Evolutionary conservation across 2,329 filamentous ascomycete genomes (phyloP), one percentile per base, ranked within the genome.

Genomic region (Fusarium domesticum): DNA sequence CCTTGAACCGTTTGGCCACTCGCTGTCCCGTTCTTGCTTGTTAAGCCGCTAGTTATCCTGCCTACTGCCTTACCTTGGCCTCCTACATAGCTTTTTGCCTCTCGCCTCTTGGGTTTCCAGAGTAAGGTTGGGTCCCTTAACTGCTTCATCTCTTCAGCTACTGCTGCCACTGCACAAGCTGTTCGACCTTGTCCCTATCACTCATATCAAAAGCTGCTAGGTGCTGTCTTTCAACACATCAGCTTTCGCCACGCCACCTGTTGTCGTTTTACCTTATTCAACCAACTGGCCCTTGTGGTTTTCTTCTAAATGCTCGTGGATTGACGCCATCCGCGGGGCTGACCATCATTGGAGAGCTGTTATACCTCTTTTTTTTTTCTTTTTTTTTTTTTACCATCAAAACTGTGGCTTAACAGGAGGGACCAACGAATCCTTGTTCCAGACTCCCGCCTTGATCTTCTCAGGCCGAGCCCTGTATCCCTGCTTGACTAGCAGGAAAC

Each of bases 1-100:
- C 47, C 44, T 53, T 48, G 40, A 56, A 51, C 51, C 46, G 38
- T 23, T 54, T 51, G 52, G 45, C 53, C 53, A 52, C 48, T 56
- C 53, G 39, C n/a, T 42, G n/a, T 28, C 37, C 45, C 48, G 39
- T 54, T 43, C 41, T 42, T 42, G 38, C 47, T 45, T 42, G 53
- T 42, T 41, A 47, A 51, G 48, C 50, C n/a, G n/a, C n/a, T n/a
- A n/a, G n/a, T n/a, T n/a, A n/a, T n/a, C n/a, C n/a, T n/a, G 45
- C 56, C 43, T 53, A 35, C 33, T 54, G 47, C 43, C 39, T 48
- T 35, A 46, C 43, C 47, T 56, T 49, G 37, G 35, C 39, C 37
- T 44, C 42, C 35, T 35, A 39, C 36, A 49, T 47, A 39, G 43
- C 23, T 35, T 49, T 58, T 40, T 28, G 54, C 50, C 54, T 43